Evolutionary conservation across 805 yeast genomes (phyloP).

Genomic region (Yamadazyma phyllophila): DNA sequence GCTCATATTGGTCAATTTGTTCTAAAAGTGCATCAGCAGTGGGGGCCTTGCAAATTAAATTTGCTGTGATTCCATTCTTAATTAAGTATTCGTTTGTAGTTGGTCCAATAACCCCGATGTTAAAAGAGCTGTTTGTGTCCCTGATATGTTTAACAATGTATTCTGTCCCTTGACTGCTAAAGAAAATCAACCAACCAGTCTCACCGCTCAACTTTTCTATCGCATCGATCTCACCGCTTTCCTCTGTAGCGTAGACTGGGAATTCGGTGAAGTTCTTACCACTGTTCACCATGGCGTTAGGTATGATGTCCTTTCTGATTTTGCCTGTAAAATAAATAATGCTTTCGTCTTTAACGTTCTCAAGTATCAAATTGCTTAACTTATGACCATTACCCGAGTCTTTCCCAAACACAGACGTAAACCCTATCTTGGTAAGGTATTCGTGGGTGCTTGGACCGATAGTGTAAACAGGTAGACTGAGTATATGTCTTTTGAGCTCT

Average conservation of each 20-base stretch:
- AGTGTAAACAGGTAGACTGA: constrained; percentile 64
- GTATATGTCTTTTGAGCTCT: constrained; percentile 22
- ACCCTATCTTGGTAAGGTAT: constrained; percentile 61
- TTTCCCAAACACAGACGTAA: constrained; percentile 58
- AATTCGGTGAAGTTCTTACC: constrained; percentile 53
- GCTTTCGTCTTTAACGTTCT: constrained; percentile 24
- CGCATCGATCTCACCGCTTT: constrained; percentile 42
- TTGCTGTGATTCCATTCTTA: constrained; percentile 52
- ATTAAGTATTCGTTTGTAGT: constrained; percentile 71
- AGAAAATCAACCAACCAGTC: constrained; percentile 72
- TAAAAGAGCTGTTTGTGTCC: constrained; percentile 20
- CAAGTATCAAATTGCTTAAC: constrained; percentile 61
- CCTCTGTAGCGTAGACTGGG: constrained; percentile 64
- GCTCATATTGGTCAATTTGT: constrained; percentile 24
- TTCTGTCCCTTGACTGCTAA: constrained; percentile 87
- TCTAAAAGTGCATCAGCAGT: constrained; percentile 57
- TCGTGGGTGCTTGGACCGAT: constrained; percentile 88
- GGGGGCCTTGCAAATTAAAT: constrained; percentile 70
- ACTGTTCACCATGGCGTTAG: constrained; percentile 48
- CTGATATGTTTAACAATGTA: constrained; percentile 48
- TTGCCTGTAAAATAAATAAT: constrained; percentile 83
- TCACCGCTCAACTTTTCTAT: constrained; percentile 31
- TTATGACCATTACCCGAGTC: constrained; percentile 79
- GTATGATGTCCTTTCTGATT: constrained; percentile 77
- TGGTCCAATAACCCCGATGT: constrained; percentile 87